Conservation (phyloP, 495 filamentous ascomycete species). For the Trichocladium uniseriatum region DNA sequence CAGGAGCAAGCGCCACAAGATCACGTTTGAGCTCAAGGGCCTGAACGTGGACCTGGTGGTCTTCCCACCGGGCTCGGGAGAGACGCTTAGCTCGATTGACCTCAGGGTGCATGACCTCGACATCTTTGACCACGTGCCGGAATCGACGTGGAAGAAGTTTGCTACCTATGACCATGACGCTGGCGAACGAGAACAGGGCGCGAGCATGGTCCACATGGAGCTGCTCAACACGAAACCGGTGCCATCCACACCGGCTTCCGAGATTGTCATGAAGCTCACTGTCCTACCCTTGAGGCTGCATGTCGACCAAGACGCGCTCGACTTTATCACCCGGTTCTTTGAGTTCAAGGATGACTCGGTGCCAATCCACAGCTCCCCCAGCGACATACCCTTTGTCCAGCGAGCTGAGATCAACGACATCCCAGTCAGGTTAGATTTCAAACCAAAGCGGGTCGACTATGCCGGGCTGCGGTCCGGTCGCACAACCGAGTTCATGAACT, state of each 20-base stretch:
- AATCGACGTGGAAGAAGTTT: conserved; percentile 98
- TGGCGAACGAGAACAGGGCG: conserved; percentile 71
- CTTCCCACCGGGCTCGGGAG: conserved; percentile 66
- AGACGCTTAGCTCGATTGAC: conserved; percentile 81
- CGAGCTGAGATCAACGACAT: conserved; percentile 78
- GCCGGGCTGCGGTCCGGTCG: conserved; percentile 91
- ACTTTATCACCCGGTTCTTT: conserved; percentile 96
- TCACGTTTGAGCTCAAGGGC: conserved; percentile 86
- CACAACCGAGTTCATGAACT: conserved; percentile 99
- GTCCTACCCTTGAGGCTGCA: conserved; percentile 84
- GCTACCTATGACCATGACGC: conserved; percentile 85
- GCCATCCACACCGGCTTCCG: conserved; percentile 72
- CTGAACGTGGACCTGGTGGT: conserved; percentile 75
- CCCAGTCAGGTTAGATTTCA: conserved; percentile 84
- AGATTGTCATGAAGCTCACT: conserved; percentile 78
- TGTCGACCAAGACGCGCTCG: conserved; percentile 95
- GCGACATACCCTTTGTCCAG: conserved; percentile 81
- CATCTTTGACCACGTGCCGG: conserved; percentile 88
- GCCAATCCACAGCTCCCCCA: conserved; percentile 42
- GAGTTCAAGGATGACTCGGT: conserved; percentile 82
- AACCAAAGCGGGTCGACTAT: conserved; percentile 95
- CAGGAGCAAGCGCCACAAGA: conserved; percentile 85
- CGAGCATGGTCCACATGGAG: conserved; percentile 83
- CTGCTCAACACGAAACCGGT: conserved; percentile 80
- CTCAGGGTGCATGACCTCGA: conserved; percentile 73